A percentile compares a stretch with the other conserved stretches of the same genome.
Conservation (phyloP, 306 rosid species). For the Benincasa hispida region DNA sequence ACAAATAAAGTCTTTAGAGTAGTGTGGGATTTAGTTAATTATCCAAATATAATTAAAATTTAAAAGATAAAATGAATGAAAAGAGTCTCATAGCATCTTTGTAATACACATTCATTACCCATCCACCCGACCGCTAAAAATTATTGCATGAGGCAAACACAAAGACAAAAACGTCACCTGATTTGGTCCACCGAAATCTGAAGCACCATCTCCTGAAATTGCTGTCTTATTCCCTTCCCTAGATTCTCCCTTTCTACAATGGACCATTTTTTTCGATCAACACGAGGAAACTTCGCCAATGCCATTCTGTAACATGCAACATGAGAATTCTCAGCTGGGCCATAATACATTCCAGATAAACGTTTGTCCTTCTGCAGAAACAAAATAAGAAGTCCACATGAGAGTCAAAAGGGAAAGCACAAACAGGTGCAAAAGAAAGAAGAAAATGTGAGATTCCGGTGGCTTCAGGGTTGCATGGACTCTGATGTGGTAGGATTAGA, state of each 20-base stretch:
- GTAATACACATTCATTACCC: background rate
- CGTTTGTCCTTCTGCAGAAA: constrained; percentile 37
- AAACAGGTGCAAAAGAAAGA: background rate
- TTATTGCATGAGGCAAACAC: background rate
- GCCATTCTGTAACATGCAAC: constrained; percentile 57
- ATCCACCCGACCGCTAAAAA: background rate
- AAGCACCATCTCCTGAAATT: constrained; percentile 63
- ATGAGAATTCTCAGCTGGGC: constrained; percentile 67
- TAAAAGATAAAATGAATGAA: no score
- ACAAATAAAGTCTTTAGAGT: background rate
- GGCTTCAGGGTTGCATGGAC: background rate
- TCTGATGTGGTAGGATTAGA: no score
- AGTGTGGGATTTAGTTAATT: background rate
- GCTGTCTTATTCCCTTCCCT: constrained; percentile 72
- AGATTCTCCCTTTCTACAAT: constrained; percentile 49
- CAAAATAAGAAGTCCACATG: background rate
- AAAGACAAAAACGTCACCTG: constrained; percentile 26
- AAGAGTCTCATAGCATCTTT: background rate
- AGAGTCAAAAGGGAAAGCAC: constrained; percentile 4
- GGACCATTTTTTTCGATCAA: constrained; percentile 61
- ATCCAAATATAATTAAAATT: background rate
- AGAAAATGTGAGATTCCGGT: no score
- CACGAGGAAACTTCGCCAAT: constrained; percentile 36
- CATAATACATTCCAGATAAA: constrained; percentile 38
- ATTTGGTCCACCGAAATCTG: constrained; percentile 40